Evolutionary conservation across 768 basidiomycete species (phyloP).

Genomic region (Boletus rubroflammeus): DNA sequence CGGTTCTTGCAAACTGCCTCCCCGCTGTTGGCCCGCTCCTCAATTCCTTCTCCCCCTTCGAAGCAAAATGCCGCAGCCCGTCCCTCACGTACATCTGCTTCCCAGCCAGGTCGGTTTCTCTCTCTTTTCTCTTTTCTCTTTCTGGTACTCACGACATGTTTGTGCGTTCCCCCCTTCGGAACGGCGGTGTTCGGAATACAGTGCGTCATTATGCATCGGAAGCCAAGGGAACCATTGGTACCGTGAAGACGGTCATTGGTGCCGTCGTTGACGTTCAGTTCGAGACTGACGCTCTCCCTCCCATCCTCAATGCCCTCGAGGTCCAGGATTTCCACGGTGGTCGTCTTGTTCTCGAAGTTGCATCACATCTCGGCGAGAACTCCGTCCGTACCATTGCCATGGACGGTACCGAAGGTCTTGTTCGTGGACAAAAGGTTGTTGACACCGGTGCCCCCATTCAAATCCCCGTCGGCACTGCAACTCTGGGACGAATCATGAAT

Average conservation of each 20-base stretch:
- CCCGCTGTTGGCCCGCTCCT: slow-evolving; percentile 51
- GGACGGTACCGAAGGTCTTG: slow-evolving; percentile 99
- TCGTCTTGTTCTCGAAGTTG: slow-evolving; percentile 98
- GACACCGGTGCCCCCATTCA: slow-evolving; percentile 96
- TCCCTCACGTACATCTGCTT: slow-evolving; percentile 45
- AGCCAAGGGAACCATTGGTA: slow-evolving; percentile 66
- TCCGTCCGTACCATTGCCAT: slow-evolving; percentile 99
- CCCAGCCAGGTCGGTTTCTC: slow-evolving; percentile 49
- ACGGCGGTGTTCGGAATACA: slow-evolving; percentile 24
- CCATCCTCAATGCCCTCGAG: slow-evolving; percentile 98
- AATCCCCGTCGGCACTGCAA: slow-evolving; percentile 93
- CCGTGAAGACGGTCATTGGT: slow-evolving; percentile 99
- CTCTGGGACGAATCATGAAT: slow-evolving; percentile 99
- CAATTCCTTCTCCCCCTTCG: slow-evolving; percentile 41
- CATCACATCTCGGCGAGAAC: slow-evolving; percentile 98
- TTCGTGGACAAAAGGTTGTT: slow-evolving; percentile 95
- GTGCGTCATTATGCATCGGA: slow-evolving; percentile 92
- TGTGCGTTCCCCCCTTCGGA: neutral
- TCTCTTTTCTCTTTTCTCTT: neutral
- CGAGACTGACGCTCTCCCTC: slow-evolving; percentile 84
- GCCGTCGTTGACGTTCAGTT: slow-evolving; percentile 99
- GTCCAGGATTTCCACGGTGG: slow-evolving; percentile 92
- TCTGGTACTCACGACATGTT: slow-evolving; percentile 1
- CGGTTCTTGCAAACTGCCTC: slow-evolving; percentile 79
- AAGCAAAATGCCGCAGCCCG: slow-evolving; percentile 48